Conservation (phyloP, 179 eudicot genomes). For the Spinacia oleracea region DNA sequence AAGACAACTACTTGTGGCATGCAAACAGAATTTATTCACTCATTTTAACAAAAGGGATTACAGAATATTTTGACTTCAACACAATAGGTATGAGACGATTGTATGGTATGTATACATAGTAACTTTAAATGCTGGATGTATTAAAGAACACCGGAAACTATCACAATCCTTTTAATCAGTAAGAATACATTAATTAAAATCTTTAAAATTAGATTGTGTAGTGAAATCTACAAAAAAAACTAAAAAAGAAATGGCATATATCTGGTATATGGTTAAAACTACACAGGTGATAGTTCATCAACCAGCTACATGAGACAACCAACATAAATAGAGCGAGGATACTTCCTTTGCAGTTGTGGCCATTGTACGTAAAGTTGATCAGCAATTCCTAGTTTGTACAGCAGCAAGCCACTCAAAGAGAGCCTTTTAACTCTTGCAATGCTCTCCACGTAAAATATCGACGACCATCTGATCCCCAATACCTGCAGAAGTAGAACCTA, state of each 20-base stretch:
- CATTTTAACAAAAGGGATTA: too few species aligned
- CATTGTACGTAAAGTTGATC: constrained; percentile 91
- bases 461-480: constrained; percentile 81
- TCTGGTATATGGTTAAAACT: neutral
- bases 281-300: neutral
- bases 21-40: too few species aligned
- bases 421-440: constrained; percentile 84
- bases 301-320: constrained; percentile 73
- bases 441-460: constrained; percentile 87
- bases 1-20: too few species aligned
- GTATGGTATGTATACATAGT: neutral
- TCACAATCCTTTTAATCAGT: neutral
- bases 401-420: constrained; percentile 79
- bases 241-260: neutral
- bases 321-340: constrained; percentile 73
- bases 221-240: neutral
- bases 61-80: neutral
- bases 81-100: neutral
- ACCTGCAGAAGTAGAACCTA: constrained; percentile 45
- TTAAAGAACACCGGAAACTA: constrained; percentile 1
- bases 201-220: neutral
- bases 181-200: neutral
- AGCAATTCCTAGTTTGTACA: constrained; percentile 72
- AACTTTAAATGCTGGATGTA: neutral
- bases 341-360: constrained; percentile 79